Evolutionary conservation across 2,329 filamentous ascomycete genomes (phyloP).

Genomic region (Drechslera avenae): DNA sequence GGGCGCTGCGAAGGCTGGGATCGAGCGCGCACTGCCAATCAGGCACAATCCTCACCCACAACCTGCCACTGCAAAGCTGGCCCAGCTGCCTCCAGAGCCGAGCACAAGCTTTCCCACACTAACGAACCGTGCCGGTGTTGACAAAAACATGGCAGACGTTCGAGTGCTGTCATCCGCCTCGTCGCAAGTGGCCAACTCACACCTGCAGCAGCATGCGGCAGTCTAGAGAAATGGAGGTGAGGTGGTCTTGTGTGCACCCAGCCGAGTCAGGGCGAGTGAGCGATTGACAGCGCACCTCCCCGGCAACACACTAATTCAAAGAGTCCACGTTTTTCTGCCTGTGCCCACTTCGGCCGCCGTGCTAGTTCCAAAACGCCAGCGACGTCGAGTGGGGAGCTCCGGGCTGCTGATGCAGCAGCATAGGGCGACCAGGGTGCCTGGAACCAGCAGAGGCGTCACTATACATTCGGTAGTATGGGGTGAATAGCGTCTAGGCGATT

Average conservation of each 20-base stretch:
- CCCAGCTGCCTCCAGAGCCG: slow-evolving; percentile 6
- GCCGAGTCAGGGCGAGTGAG: slow-evolving; percentile 45
- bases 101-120: slow-evolving; percentile 14
- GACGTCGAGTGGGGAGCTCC: slow-evolving; percentile 40
- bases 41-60: slow-evolving; percentile 26
- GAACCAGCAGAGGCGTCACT: slow-evolving; percentile 39
- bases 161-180: slow-evolving; percentile 21
- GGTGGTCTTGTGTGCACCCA: slow-evolving; percentile 31
- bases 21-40: slow-evolving; percentile 35
- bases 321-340: slow-evolving; percentile 48
- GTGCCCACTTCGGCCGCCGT: slow-evolving; percentile 41
- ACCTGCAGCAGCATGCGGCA: slow-evolving; percentile 30
- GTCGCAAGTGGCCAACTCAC: slow-evolving; percentile 36
- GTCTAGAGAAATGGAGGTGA: slow-evolving; percentile 35
- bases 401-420: slow-evolving; percentile 45
- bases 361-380: slow-evolving; percentile 35
- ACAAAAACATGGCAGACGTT: slow-evolving; percentile 19
- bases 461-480: slow-evolving; percentile 43
- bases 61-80: slow-evolving; percentile 24
- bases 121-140: slow-evolving; percentile 19
- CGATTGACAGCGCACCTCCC: slow-evolving; percentile 48
- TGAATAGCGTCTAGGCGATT: slow-evolving; percentile 47
- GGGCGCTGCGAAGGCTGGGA: slow-evolving; percentile 14
- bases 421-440: slow-evolving; percentile 36
- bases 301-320: slow-evolving; percentile 36